Evolutionary conservation across 441 rosid species (phyloP).

Genomic region (Corymbia calophylla): DNA sequence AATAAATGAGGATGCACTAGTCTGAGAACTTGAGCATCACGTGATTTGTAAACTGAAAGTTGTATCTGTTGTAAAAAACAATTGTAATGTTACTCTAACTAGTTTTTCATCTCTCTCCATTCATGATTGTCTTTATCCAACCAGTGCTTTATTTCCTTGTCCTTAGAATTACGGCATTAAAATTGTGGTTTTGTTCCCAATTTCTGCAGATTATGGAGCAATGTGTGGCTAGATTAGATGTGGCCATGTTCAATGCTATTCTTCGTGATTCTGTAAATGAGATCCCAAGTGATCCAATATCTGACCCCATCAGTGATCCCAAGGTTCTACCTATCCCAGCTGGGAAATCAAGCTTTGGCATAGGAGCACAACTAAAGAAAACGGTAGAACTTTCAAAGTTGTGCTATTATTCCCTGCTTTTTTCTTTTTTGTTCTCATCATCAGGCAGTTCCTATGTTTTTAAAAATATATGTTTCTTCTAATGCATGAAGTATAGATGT

Average conservation of each 20-base stretch:
- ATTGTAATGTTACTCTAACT: neutral
- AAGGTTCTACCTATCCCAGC: neutral
- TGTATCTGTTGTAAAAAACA: neutral
- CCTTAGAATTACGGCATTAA: neutral
- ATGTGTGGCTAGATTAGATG: neutral
- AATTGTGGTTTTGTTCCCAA: neutral
- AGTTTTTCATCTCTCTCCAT: neutral
- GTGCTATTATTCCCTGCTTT: neutral
- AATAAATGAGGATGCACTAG: neutral
- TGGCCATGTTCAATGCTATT: neutral
- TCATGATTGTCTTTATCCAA: neutral
- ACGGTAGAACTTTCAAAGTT: neutral
- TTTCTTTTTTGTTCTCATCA: neutral
- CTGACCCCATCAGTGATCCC: neutral
- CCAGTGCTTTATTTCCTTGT: neutral
- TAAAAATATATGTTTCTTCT: neutral
- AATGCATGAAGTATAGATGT: neutral
- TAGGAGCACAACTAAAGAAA: neutral
- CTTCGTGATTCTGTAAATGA: neutral
- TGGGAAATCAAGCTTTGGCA: neutral
- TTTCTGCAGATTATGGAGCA: neutral
- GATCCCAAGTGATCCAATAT: neutral
- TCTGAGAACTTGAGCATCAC: neutral
- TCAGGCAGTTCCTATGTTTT: neutral
- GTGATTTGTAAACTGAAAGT: neutral